phyloP scores from a whole-genome alignment of 163 green algal genomes.

The Chlamydomonas reinhardtii region DNA sequence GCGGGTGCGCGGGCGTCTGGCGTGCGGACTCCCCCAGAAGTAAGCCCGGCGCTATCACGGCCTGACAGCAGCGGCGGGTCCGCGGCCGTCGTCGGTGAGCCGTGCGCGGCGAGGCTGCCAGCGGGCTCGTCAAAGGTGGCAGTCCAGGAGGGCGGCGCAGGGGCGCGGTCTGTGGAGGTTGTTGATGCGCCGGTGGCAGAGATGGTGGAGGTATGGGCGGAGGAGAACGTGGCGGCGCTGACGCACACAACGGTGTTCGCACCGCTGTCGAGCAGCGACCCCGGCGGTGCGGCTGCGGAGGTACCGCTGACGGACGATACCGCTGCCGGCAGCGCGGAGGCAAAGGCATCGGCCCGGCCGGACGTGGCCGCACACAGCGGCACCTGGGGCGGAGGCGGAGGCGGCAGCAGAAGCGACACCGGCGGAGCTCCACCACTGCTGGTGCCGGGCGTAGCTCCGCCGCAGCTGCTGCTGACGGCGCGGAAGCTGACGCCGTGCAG shows the following conservation, averaged over 20 bases:
- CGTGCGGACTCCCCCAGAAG: background rate
- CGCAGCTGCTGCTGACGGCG: background rate
- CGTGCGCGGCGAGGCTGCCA: background rate
- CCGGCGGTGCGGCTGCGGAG: background rate
- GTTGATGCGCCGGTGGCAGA: background rate
- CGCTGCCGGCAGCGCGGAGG: background rate
- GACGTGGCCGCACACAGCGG: constrained; percentile 7
- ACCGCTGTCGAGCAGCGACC: constrained; percentile 2
- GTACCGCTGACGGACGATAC: background rate
- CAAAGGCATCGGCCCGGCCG: background rate
- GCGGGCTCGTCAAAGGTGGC: constrained; percentile 29
- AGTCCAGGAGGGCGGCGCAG: constrained; percentile 11
- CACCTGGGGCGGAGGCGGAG: constrained; percentile 33
- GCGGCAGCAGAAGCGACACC: constrained; percentile 14
- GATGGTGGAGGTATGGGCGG: background rate
- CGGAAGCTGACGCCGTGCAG: background rate
- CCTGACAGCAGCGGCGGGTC: background rate
- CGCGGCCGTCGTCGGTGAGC: background rate
- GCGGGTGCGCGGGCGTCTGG: background rate
- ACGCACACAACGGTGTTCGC: background rate
- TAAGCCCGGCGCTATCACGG: background rate
- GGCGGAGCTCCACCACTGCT: background rate
- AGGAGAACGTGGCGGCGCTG: background rate
- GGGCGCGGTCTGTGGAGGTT: background rate
- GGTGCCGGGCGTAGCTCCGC: too few species aligned